Conservation (phyloP, 345 rosid species). For the Aegle marmelos region DNA sequence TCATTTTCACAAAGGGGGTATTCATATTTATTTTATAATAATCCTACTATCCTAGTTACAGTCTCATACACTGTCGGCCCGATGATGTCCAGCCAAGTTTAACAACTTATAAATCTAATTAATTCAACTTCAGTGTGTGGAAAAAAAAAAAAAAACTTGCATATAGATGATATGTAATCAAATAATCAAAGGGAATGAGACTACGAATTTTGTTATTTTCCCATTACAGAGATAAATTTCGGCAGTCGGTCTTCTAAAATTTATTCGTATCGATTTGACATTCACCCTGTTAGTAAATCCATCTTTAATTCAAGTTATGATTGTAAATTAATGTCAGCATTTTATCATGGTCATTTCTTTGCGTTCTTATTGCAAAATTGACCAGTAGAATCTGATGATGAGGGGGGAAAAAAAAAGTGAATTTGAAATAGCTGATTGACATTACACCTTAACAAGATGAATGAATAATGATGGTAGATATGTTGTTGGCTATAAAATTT, state of each 20-base stretch:
- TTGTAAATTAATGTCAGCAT: conserved; percentile 17
- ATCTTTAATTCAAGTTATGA: conserved; percentile 9
- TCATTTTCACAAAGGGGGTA: too few species aligned
- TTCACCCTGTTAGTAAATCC: not conserved
- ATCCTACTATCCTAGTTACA: too few species aligned
- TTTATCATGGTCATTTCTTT: not conserved
- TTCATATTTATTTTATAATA: too few species aligned
- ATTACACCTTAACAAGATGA: not conserved
- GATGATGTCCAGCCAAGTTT: not conserved
- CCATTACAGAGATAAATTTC: not conserved
- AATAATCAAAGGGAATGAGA: not conserved
- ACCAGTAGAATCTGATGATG: not conserved
- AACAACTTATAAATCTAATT: not conserved
- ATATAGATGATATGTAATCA: not conserved
- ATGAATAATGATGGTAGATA: too few species aligned
- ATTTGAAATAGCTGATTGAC: not conserved
- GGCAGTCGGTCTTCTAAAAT: conserved; percentile 3
- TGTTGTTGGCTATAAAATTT: too few species aligned
- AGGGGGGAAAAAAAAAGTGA: not conserved
- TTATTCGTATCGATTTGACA: conserved; percentile 13
- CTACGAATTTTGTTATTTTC: not conserved
- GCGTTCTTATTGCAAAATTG: not conserved
- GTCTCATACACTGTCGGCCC: too few species aligned
- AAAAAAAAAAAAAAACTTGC: not conserved
- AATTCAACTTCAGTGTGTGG: not conserved